Percentiles rank a stretch among this genome's conserved stretches.
Evolutionary conservation across 352 stramenopile genomes (phyloP).

Genomic region (Peronospora farinosa): DNA sequence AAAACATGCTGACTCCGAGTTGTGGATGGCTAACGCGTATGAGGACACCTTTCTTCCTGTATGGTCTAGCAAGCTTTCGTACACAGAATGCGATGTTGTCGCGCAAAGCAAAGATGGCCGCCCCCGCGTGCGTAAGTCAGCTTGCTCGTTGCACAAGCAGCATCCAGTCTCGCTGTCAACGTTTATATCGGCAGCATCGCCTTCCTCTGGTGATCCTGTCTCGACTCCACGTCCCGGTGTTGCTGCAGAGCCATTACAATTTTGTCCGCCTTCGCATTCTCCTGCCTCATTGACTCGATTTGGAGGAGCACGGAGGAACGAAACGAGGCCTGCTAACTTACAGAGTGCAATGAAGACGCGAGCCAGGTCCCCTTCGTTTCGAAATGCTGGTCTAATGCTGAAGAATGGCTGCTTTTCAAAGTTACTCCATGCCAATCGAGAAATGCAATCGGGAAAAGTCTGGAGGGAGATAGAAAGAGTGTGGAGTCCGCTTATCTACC

Average conservation of each 20-base stretch:
- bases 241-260: constrained; percentile 10
- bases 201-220: constrained; percentile 7
- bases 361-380: constrained; percentile 37
- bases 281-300: constrained; percentile 11
- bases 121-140: constrained; percentile 23
- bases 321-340: constrained; percentile 1
- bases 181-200: constrained; percentile 26
- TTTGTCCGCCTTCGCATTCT: constrained; percentile 19
- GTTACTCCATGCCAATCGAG: constrained; percentile 15
- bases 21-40: constrained; percentile 52
- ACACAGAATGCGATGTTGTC: constrained; percentile 46
- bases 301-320: constrained; percentile 6
- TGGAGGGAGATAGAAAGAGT: constrained; percentile 26
- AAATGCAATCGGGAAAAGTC: constrained; percentile 3
- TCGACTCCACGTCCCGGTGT: constrained; percentile 10
- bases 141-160: constrained; percentile 51
- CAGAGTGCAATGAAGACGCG: constrained; percentile 30
- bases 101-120: constrained; percentile 18
- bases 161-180: constrained; percentile 33
- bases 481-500: constrained; percentile 42
- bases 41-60: constrained; percentile 54
- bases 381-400: constrained; percentile 47
- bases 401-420: constrained; percentile 45
- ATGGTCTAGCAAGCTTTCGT: constrained; percentile 59
- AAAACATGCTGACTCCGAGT: neutral